Evolutionary conservation across 2,329 filamentous ascomycete genomes (phyloP).

Genomic region (Fusarium austroafricanum): DNA sequence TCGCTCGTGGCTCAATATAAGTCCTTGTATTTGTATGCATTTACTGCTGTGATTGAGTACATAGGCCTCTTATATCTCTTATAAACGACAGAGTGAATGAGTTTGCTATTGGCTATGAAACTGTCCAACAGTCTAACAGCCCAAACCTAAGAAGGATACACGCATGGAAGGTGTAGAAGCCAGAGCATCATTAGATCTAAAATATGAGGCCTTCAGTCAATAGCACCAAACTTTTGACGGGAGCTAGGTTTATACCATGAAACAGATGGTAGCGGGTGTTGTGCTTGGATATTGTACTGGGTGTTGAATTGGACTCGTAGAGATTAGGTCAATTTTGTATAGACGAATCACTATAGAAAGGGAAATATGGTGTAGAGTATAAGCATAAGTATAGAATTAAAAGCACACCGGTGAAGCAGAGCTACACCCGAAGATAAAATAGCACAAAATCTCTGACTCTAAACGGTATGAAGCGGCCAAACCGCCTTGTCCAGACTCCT

Average conservation of each 20-base stretch:
- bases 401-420: background rate
- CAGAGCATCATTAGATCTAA: no score
- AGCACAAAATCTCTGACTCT: background rate
- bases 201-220: background rate
- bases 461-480: background rate
- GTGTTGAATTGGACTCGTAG: fast-evolving
- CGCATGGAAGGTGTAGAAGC: background rate
- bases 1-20: no score
- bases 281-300: no score
- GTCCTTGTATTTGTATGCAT: no score
- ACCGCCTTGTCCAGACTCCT: background rate
- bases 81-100: background rate
- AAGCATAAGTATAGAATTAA: background rate
- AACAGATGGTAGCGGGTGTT: no score
- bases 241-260: background rate
- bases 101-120: background rate
- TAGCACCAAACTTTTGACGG: background rate
- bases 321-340: no score
- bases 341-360: background rate
- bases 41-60: no score
- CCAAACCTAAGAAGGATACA: background rate
- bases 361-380: background rate
- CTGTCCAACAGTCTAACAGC: no score
- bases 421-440: background rate
- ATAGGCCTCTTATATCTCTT: no score